These are phyloP conservation scores for Amanita pallidorosea DNA, from an alignment of 768 basidiomycete genomes.

Conservation along the genomic window DNA sequence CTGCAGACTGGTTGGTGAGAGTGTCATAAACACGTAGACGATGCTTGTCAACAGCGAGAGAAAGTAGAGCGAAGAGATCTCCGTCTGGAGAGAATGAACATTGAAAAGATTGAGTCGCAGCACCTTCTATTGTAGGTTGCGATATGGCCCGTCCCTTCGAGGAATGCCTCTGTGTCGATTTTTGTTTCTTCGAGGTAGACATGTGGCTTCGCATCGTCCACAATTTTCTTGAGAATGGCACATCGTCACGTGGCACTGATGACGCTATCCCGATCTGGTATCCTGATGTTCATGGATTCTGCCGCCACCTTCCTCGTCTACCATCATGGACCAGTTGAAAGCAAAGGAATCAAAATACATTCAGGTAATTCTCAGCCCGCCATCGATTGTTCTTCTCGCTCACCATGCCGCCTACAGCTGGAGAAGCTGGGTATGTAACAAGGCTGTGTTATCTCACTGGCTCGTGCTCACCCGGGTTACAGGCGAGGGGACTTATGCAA, in stretches of 20 bases:
- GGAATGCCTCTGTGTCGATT: constrained; percentile 44
- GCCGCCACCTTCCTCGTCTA: not conserved
- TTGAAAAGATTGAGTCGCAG: constrained; percentile 28
- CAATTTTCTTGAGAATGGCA: not conserved
- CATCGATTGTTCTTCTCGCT: not conserved
- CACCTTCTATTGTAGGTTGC: constrained; percentile 41
- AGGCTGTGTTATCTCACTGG: not conserved
- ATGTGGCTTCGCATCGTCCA: constrained; percentile 8
- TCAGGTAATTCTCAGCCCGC: constrained; percentile 26
- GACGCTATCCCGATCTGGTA: not conserved
- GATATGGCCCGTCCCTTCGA: constrained; percentile 42
- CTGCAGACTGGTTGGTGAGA: constrained; percentile 37
- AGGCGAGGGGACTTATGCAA: constrained; percentile 93
- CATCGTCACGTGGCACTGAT: constrained; percentile 2
- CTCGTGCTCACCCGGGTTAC: constrained; percentile 24
- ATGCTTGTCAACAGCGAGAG: constrained; percentile 63
- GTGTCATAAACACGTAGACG: constrained; percentile 57
- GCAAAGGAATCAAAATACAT: constrained; percentile 31
- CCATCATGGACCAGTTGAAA: constrained; percentile 7
- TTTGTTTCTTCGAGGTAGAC: constrained; percentile 36
- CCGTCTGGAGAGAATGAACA: constrained; percentile 53
- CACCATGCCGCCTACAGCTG: constrained; percentile 33
- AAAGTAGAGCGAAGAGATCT: constrained; percentile 47
- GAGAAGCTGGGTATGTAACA: constrained; percentile 68
- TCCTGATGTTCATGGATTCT: not conserved